A percentile compares a stretch with the other conserved stretches of the same genome.
phyloP scores from a whole-genome alignment of 2,329 filamentous ascomycete species.

The Colletotrichum echinochloae region DNA sequence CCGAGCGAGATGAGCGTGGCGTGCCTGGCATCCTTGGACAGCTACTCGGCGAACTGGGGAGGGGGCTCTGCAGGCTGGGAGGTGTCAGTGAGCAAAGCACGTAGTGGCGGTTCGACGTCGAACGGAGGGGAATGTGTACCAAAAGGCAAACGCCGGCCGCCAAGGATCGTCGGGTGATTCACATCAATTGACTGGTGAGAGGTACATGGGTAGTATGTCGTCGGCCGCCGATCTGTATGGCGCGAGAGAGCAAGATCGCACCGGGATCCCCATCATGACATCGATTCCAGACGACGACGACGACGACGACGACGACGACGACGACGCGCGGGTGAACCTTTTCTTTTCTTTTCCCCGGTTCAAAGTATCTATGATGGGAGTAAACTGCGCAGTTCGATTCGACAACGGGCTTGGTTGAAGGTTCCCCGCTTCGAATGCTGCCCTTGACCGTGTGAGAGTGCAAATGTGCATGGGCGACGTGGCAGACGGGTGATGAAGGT shows the following conservation, averaged over 20 bases:
- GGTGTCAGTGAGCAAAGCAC: neutral
- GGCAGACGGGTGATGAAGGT: neutral
- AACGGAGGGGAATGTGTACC: slow-evolving; percentile 57
- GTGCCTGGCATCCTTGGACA: slow-evolving; percentile 78
- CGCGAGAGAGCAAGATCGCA: neutral
- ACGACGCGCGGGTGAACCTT: slow-evolving; percentile 21
- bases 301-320: neutral
- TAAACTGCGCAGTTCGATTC: slow-evolving; percentile 19
- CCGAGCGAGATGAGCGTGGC: slow-evolving; percentile 63
- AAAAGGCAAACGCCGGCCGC: slow-evolving; percentile 74
- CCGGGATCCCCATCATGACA: slow-evolving; percentile 36
- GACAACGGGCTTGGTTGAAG: slow-evolving; percentile 17
- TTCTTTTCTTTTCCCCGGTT: slow-evolving; percentile 5
- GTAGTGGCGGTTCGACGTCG: neutral
- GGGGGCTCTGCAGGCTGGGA: slow-evolving; percentile 83
- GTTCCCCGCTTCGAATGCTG: slow-evolving; percentile 18
- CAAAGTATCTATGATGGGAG: slow-evolving; percentile 33
- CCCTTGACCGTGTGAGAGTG: neutral
- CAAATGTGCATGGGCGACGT: neutral
- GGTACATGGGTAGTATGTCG: too few species aligned
- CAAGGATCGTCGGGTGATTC: slow-evolving; percentile 72
- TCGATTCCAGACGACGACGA: too few species aligned
- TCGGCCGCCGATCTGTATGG: neutral
- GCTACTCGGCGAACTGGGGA: slow-evolving; percentile 78
- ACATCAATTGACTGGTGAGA: slow-evolving; percentile 50